Base-by-base conservation (phyloP, 169 alveolate species). In the Theileria sp. region DNA sequence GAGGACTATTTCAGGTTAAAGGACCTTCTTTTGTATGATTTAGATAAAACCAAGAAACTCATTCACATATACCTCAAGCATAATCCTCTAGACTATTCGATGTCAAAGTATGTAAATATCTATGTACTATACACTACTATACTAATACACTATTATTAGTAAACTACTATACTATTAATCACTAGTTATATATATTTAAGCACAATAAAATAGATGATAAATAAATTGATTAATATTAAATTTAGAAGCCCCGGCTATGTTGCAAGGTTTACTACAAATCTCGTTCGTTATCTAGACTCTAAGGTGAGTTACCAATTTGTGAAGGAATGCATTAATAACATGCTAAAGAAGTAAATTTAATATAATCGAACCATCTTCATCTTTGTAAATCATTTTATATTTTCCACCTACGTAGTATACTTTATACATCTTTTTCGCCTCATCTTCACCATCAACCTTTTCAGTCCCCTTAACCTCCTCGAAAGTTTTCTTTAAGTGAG, bases 1-100 rank as follows among this genome's bases (percentile, higher is more conserved):
- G 77, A 51, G 56, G 87, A 80, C 36, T 80, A 71, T 58, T 23
- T 80, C 81, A 49, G 70, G 15, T 15, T 32, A 54, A 68, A 56
- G 62, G 56, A 61, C 36, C 62, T 80, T n/a, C 68, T 38, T 36
- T 74, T 72, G 58, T 54, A 71, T 32, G 80, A 44, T 56, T 69
- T 71, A 38, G 30, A 60, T 54, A 61, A 30, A 49, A 70, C 81
- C n/a, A 69, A 67, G 69, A 32, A 28, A 28, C 66, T 80, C 19
- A 79, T 80, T 13, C 77, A 70, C 44, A 9, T 61, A 21, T 80
- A 69, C 56, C 49, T 80, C 60, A 62, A 34, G 26, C 1, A 28
- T 61, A 26, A 71, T 65, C 30, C 64, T 50, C 58, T 36, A 7
- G 72, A 64, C 72, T 15, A 19, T 19, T n/a, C 25, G 7, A 64